A percentile compares a stretch with the other conserved stretches of the same genome.
Conservation (phyloP, 225 moss, liverwort and hornwort genomes). For the Marchantia paleacea region DNA sequence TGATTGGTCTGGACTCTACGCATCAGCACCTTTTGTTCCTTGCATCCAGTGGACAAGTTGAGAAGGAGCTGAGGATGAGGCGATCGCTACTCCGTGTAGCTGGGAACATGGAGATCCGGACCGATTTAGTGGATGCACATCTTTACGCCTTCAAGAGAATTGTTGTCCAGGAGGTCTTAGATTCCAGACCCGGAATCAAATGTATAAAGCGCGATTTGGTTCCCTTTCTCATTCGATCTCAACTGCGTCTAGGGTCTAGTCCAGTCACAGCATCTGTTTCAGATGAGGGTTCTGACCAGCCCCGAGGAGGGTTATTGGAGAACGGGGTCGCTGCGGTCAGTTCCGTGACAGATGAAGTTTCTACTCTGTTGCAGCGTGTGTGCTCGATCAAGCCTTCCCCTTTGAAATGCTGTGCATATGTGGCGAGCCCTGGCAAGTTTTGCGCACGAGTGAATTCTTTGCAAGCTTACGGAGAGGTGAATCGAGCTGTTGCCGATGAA, state of each 20-base stretch:
- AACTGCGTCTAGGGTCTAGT: constrained; percentile 56
- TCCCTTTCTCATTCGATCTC: constrained; percentile 87
- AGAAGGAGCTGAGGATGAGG: constrained; percentile 72
- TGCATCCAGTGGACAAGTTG: constrained; percentile 52
- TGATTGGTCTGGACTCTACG: constrained; percentile 76
- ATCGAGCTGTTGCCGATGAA: constrained; percentile 79
- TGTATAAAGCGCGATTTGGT: constrained; percentile 89
- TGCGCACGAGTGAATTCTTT: constrained; percentile 86
- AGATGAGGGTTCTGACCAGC: constrained; percentile 29
- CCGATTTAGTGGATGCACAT: constrained; percentile 91
- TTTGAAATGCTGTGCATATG: constrained; percentile 76
- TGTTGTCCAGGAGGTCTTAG: constrained; percentile 79
- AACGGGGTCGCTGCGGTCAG: constrained; percentile 42
- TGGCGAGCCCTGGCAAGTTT: constrained; percentile 79
- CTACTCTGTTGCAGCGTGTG: constrained; percentile 29
- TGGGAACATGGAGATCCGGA: constrained; percentile 85
- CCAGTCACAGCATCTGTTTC: constrained; percentile 29
- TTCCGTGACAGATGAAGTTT: constrained; percentile 31
- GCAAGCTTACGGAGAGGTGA: constrained; percentile 88
- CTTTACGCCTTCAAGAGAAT: constrained; percentile 87
- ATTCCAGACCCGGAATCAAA: constrained; percentile 79
- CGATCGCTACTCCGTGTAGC: constrained; percentile 70
- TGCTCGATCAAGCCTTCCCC: constrained; percentile 35
- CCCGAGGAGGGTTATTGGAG: constrained; percentile 14
- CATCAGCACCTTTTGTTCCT: constrained; percentile 68